Evolutionary conservation across 352 stramenopile species (phyloP).

Genomic region (Hyaloperonospora arabidopsidis): DNA sequence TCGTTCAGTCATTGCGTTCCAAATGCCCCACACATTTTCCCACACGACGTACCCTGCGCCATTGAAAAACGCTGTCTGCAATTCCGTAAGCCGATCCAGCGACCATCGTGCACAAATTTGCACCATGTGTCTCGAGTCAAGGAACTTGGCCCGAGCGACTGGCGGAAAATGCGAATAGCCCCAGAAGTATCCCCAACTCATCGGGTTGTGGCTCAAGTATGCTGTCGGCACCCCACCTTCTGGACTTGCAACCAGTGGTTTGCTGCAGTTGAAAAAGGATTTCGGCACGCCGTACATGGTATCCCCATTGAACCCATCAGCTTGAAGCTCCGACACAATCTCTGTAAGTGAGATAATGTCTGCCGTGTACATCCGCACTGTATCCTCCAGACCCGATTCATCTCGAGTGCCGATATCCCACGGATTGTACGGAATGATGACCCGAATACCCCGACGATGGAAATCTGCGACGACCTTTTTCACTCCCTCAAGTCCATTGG

Average conservation of each 20-base stretch:
- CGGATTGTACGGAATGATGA: conserved; percentile 80
- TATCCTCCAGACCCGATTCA: conserved; percentile 39
- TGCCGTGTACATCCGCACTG: conserved; percentile 62
- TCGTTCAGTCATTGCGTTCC: conserved; percentile 67
- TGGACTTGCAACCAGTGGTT: conserved; percentile 43
- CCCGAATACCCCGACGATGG: conserved; percentile 44
- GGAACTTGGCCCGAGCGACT: conserved; percentile 65
- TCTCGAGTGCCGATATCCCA: conserved; percentile 73
- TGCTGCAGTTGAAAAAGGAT: conserved; percentile 72
- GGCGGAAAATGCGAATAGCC: conserved; percentile 61
- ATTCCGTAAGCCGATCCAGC: conserved; percentile 47
- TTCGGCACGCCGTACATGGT: conserved; percentile 83
- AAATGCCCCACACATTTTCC: conserved; percentile 88
- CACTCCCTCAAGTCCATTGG: conserved; percentile 42
- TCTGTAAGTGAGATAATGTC: conserved; percentile 51
- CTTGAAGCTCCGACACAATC: conserved; percentile 33
- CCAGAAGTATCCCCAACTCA: conserved; percentile 79
- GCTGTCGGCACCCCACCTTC: conserved; percentile 65
- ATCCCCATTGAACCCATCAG: conserved; percentile 83
- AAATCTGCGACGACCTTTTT: conserved; percentile 48
- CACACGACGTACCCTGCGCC: conserved; percentile 79
- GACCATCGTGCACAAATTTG: conserved; percentile 80
- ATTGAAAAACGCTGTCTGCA: conserved; percentile 80
- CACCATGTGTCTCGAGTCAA: conserved; percentile 76
- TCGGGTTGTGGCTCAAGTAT: conserved; percentile 55